Evolutionary conservation across 257 asterid genomes (phyloP), one percentile per base, ranked within the genome.

Genomic region (Gentiana macrophylla): DNA sequence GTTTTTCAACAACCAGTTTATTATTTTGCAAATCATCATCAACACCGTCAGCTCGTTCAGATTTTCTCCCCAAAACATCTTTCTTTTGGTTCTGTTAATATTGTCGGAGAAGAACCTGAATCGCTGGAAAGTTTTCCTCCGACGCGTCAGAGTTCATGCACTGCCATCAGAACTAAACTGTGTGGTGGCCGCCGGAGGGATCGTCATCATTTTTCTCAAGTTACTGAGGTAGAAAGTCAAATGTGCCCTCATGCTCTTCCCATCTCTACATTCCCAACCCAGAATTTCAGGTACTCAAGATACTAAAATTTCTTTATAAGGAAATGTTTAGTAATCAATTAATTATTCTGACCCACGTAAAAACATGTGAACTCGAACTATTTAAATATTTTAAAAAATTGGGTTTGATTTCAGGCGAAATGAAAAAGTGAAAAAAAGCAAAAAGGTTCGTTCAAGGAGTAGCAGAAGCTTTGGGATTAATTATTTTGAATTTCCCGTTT

Each of bases 211-310:
- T 67, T 43, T 35, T 32, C 53, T 8, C 35, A 45, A 37, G 53
- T 53, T 50, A 59, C 59, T 50, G 3, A 36, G 15, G 12, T 35
- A 4, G 77, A 63, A 43, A 83, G 86, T 32, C 81, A 70, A 9
- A 76, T 60, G 41, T 79, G 83, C 64, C 86, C 86, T 32, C 90
- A 80, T 9, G 79, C 59, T 1, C 70, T 84, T 24, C 90, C 86
- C 48, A 63, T 63, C 36, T 54, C 78, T 2, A 79, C 78, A 4
- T 67, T 67, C 41, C 54, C 67, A 52, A 37, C 59, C 65, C 60
- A 2, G 44, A 64, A 32, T 4, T 54, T 52, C 48, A 63, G 49
- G 5, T 51, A 35, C 48, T 51, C 32, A 41, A 6, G 13, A 57
- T 34, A 37, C 62, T 50, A 59, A 70, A 37, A 34, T 70, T 24